Base-by-base conservation (phyloP, 345 rosid genomes). In the Microcos paniculata region DNA sequence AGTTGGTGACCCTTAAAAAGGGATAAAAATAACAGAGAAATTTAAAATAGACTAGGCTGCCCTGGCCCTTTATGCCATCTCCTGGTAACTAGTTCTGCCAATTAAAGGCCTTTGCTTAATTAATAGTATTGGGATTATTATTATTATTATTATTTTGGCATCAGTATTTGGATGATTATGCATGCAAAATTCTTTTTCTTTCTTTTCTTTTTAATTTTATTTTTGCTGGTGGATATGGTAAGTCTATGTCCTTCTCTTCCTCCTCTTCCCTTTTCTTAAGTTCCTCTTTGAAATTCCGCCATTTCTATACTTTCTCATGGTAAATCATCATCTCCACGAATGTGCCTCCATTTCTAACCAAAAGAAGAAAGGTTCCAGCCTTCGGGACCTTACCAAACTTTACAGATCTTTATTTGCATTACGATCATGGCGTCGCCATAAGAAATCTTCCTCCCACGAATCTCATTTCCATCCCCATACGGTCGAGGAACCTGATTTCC, bases 341-440 rank as follows among this genome's bases (percentile, higher is more conserved):
- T 52, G 53, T 77, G 69, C 74, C 80, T 67, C 83, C 70, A 53
- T 71, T 65, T 2, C 62, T 69, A 55, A 58, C 48, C 30, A 8
- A 3, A 82, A 79, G 75, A 87, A 81, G 77, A 76, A 77, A 66
- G 76, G 70, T 77, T 84, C 77, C 63, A 43, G 67, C 80, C 11
- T 82, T 72, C 74, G 73, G 62, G 71, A 65, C 38, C 24, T 84
- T 72, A 45, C 62, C 48, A 81, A 78, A 73, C 69, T 84, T 49
- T 84, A 71, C 75, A 82, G 74, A 81, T 76, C 26, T 19, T 9
- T 40, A 1, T n/a, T 77, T 49, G 35, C 80, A 40, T 55, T 83
- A 24, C 72, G 77, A 45, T 12, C 66, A 70, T 82, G 82, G 71
- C 80, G 68, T 49, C 70, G 49, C 66, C 82, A 79, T 23, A 84